Evolutionary conservation across 306 rosid species (phyloP).

Genomic region (Rosa multiflora): DNA sequence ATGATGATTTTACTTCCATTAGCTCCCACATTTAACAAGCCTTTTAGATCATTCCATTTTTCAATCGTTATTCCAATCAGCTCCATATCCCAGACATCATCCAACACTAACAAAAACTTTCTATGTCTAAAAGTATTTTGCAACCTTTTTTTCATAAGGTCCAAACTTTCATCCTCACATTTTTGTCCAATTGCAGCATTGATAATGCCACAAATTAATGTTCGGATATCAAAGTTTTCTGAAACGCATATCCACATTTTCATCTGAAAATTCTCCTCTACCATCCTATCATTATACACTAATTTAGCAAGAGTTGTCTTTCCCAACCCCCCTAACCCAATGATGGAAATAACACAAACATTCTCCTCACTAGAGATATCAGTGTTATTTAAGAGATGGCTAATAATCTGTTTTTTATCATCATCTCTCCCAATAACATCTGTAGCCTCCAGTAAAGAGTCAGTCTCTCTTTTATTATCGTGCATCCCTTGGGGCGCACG

Average conservation of each 20-base stretch:
- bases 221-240: neutral
- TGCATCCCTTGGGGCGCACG: no score
- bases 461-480: no score
- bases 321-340: no score
- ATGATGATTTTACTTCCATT: conserved; percentile 8
- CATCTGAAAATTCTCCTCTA: conserved; percentile 5
- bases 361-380: no score
- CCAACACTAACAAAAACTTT: conserved; percentile 12
- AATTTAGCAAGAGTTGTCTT: neutral
- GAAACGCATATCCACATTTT: conserved; percentile 30
- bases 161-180: neutral
- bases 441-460: no score
- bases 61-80: neutral
- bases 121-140: neutral
- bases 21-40: conserved; percentile 1
- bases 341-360: no score
- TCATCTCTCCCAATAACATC: no score
- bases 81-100: conserved; percentile 18
- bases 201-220: neutral
- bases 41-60: neutral
- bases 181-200: neutral
- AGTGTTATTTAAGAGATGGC: no score
- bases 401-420: no score
- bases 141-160: neutral
- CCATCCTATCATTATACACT: neutral